A percentile compares a stretch with the other conserved stretches of the same genome.
These are phyloP conservation scores for Prunella vulgaris DNA, from an alignment of 257 asterid species.

Conservation along the genomic window DNA sequence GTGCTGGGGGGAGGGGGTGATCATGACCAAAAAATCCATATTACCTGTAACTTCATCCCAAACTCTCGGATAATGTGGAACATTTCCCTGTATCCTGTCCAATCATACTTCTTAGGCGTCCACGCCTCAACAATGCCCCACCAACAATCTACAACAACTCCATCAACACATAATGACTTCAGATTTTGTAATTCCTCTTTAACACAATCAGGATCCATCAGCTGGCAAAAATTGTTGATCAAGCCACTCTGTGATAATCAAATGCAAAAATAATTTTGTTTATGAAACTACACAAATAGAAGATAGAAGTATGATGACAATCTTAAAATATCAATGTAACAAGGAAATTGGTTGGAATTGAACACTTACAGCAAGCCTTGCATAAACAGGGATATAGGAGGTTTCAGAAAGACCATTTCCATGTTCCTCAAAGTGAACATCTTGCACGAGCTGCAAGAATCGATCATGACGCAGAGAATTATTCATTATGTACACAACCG, in stretches of 20 bases:
- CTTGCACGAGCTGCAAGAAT: constrained; percentile 65
- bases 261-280: constrained; percentile 11
- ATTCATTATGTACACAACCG: constrained; percentile 30
- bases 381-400: constrained; percentile 58
- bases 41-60: constrained; percentile 67
- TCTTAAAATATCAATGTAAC: not conserved
- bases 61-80: constrained; percentile 54
- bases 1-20: not conserved
- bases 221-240: constrained; percentile 65
- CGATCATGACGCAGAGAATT: constrained; percentile 28
- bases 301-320: not conserved
- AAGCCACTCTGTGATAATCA: constrained; percentile 48
- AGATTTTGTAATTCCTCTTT: constrained; percentile 54
- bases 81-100: constrained; percentile 67
- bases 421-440: constrained; percentile 47
- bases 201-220: constrained; percentile 65
- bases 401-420: constrained; percentile 40
- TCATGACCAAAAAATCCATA: constrained; percentile 1
- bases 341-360: constrained; percentile 10
- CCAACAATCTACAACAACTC: constrained; percentile 64
- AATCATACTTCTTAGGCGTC: constrained; percentile 60
- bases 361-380: constrained; percentile 56
- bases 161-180: constrained; percentile 53
- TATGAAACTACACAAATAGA: constrained; percentile 12
- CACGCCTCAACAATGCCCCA: constrained; percentile 76